Conservation (phyloP, 768 basidiomycete species). For the Inosperma sp. region DNA sequence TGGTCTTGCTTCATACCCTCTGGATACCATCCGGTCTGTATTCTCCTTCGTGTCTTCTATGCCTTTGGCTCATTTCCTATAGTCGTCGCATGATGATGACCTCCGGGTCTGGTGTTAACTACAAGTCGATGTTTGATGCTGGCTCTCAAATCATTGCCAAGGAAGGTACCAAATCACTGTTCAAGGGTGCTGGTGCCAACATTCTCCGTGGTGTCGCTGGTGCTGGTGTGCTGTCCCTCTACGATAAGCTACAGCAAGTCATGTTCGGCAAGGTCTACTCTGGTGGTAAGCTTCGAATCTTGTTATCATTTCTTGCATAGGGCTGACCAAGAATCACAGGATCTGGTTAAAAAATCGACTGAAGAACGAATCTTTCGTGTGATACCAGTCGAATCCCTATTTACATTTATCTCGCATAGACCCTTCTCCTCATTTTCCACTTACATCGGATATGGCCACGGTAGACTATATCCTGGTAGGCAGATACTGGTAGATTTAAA, state of each 20-base stretch:
- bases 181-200: slow-evolving; percentile 97
- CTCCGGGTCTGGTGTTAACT: slow-evolving; percentile 90
- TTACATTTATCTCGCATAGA: slow-evolving; percentile 37
- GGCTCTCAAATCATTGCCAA: slow-evolving; percentile 90
- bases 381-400: slow-evolving; percentile 22
- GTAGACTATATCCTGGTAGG: slow-evolving; percentile 37
- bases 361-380: slow-evolving; percentile 17
- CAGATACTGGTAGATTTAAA: slow-evolving; percentile 27
- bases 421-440: slow-evolving; percentile 27
- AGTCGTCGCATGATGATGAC: slow-evolving; percentile 99
- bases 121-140: slow-evolving; percentile 99
- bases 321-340: slow-evolving; percentile 24
- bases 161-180: slow-evolving; percentile 93
- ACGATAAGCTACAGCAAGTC: slow-evolving; percentile 96
- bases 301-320: not conserved
- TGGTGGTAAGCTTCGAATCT: slow-evolving; percentile 58
- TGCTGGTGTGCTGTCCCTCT: slow-evolving; percentile 98
- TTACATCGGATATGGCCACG: slow-evolving; percentile 33
- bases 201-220: slow-evolving; percentile 99
- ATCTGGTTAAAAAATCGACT: slow-evolving; percentile 43
- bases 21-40: slow-evolving; percentile 84
- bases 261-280: slow-evolving; percentile 99
- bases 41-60: slow-evolving; percentile 1
- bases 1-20: slow-evolving; percentile 96
- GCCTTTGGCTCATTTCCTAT: slow-evolving; percentile 14